phyloP scores from a whole-genome alignment of 2,329 filamentous ascomycete genomes.

The Clonostachys byssicola region DNA sequence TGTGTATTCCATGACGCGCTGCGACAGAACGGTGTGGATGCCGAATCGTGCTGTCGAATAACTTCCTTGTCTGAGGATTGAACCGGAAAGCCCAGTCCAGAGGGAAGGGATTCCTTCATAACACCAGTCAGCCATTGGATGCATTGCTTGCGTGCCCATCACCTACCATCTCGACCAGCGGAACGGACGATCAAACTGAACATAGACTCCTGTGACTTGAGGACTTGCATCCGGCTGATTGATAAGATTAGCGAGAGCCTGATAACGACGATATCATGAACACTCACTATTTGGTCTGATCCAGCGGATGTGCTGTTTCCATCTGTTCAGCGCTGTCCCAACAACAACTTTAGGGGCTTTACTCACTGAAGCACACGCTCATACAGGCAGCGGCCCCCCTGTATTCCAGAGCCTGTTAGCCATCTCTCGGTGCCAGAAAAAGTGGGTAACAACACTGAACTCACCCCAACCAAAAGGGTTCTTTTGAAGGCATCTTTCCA shows the following conservation, averaged over 20 bases:
- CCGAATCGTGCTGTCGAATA: constrained; percentile 40
- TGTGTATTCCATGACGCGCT: constrained; percentile 14
- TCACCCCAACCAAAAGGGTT: constrained; percentile 40
- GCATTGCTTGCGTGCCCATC: too few relatives aligned
- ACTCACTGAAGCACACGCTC: constrained; percentile 39
- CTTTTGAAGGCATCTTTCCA: constrained; percentile 14
- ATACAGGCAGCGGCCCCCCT: constrained; percentile 38
- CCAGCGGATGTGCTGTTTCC: constrained; percentile 32
- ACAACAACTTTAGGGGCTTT: not conserved
- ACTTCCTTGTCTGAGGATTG: constrained; percentile 35
- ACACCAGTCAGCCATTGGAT: not conserved
- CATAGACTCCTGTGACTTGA: constrained; percentile 32
- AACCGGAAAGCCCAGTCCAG: constrained; percentile 37
- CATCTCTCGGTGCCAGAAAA: too few relatives aligned
- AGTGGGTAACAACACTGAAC: constrained; percentile 2
- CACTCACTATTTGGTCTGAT: constrained; percentile 38
- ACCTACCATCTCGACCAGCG: constrained; percentile 30
- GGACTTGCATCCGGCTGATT: constrained; percentile 35
- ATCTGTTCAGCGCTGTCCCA: not conserved
- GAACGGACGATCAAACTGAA: constrained; percentile 28
- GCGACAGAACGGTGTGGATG: constrained; percentile 28
- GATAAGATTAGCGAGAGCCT: not conserved
- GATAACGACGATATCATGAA: not conserved
- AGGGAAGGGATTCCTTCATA: constrained; percentile 29
- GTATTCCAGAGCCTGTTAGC: not conserved